A percentile compares a stretch with the other conserved stretches of the same genome.
Conservation (phyloP, 2,329 filamentous ascomycete genomes). For the Trichoderma polysporum region DNA sequence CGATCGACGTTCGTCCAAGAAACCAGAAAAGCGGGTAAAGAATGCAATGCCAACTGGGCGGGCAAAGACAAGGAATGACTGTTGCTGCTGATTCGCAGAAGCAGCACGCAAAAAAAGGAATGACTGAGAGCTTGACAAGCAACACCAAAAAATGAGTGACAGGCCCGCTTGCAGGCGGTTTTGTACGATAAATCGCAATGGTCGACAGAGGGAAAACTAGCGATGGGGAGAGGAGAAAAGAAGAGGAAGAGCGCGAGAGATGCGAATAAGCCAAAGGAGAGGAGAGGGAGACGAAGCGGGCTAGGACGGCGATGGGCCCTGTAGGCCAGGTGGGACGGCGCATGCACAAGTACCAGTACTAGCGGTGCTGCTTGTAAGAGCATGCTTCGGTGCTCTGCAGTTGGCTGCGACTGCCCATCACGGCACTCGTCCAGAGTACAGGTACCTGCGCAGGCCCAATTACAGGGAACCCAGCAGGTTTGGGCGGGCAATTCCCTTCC, state of each 20-base stretch:
- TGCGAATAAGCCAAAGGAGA: slow-evolving; percentile 13
- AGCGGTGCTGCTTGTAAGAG: not conserved
- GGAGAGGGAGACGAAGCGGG: slow-evolving; percentile 14
- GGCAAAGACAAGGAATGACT: slow-evolving; percentile 20
- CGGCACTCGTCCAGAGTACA: not conserved
- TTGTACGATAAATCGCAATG: slow-evolving; percentile 31
- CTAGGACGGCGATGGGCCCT: slow-evolving; percentile 12
- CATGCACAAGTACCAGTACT: not conserved
- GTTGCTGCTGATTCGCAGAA: slow-evolving; percentile 14
- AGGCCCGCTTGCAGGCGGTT: slow-evolving; percentile 56
- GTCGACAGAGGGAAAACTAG: slow-evolving; percentile 37
- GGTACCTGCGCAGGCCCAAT: not conserved
- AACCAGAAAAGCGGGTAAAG: slow-evolving; percentile 26
- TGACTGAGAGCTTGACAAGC: slow-evolving; percentile 33
- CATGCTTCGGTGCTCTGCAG: not conserved
- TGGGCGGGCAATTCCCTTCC: slow-evolving; percentile 8
- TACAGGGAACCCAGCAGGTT: slow-evolving; percentile 16
- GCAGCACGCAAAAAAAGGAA: slow-evolving; percentile 39
- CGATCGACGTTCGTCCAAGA: slow-evolving; percentile 20
- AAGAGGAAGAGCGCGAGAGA: slow-evolving; percentile 22
- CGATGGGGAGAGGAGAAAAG: slow-evolving; percentile 33
- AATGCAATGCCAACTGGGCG: slow-evolving; percentile 14
- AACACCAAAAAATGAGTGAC: slow-evolving; percentile 48
- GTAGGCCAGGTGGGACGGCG: slow-evolving; percentile 6
- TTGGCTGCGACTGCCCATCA: not conserved